These are phyloP conservation scores for Lichtheimia ornata DNA, from an alignment of 371 early-diverging fungal genomes.

Conservation along the genomic window DNA sequence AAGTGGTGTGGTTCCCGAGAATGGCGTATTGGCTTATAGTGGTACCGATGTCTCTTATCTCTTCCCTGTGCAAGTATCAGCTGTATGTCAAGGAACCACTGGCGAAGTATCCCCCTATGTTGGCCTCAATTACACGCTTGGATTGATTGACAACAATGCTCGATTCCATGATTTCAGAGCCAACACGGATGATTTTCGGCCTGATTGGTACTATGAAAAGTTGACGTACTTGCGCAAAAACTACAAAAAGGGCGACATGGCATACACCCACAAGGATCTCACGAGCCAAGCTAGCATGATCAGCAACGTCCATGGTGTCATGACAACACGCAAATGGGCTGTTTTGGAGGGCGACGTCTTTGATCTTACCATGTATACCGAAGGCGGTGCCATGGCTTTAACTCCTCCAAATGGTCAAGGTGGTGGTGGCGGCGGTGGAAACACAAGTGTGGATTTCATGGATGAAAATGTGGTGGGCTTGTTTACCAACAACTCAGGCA, in stretches of 20 bases:
- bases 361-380: constrained; percentile 59
- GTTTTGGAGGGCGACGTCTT: constrained; percentile 61
- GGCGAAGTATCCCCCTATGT: constrained; percentile 24
- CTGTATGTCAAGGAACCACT: constrained; percentile 26
- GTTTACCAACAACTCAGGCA: constrained; percentile 58
- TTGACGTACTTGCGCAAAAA: constrained; percentile 48
- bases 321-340: constrained; percentile 47
- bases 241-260: constrained; percentile 49
- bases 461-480: constrained; percentile 55
- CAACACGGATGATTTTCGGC: constrained; percentile 26
- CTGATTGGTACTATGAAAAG: constrained; percentile 53
- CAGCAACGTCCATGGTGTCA: constrained; percentile 26
- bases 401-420: constrained; percentile 23
- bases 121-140: constrained; percentile 24
- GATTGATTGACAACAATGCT: constrained; percentile 26
- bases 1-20: constrained; percentile 43
- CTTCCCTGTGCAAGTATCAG: constrained; percentile 72
- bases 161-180: constrained; percentile 43
- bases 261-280: constrained; percentile 30
- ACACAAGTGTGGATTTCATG: constrained; percentile 35
- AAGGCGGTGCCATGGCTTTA: constrained; percentile 23
- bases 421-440: constrained; percentile 30
- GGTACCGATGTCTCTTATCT: constrained; percentile 62
- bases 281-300: constrained; percentile 27
- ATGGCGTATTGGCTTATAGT: constrained; percentile 55